Evolutionary conservation across 805 yeast species (phyloP), one percentile per base, ranked within the genome.

Genomic region (Kuraishia ogatae): DNA sequence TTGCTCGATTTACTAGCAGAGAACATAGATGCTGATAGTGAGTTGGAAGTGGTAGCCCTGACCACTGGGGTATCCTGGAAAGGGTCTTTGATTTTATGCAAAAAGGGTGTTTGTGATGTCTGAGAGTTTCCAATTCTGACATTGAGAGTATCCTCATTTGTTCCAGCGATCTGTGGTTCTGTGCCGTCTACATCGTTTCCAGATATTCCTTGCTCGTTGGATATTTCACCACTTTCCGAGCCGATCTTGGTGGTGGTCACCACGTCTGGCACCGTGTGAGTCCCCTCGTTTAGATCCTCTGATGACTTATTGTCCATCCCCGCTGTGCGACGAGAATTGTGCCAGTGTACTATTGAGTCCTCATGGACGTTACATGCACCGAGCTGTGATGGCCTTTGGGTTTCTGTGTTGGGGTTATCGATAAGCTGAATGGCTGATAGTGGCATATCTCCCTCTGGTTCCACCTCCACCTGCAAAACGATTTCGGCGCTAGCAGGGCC

Each of bases 1-100:
- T 35, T 35, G n/a, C 4, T 15, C 4, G 43, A 35, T 11, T 35
- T 35, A 17, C 43, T 17, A 8, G 17, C 43, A 15, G 17, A 15
- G n/a, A 35, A 35, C 7, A 35, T 15, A 13, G 43, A 35, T 8
- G 43, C 17, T 3, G 43, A 35, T 35, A 35, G n/a, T 11, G 17
- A 35, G 13, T 8, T 15, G 4, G 43, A 35, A 8, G n/a, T n/a
- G n/a, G 46, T 19, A 17, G 46, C 51, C 4, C 55, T 57, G 20
- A 20, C 22, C 39, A 26, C 22, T 48, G 68, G 69, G 1, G 70
- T 62, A 2, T 60, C 66, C 11, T 66, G 70, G 57, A 75, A 75
- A 6, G 79, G 79, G 56, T 75, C 66, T 26, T 58, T 62, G 20
- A 73, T 61, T 35, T 66, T 66, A 22, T 61, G 64, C 19, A 72